These are phyloP conservation scores for Phytophthora hibernalis DNA, from an alignment of 352 stramenopile genomes.

Conservation along the genomic window DNA sequence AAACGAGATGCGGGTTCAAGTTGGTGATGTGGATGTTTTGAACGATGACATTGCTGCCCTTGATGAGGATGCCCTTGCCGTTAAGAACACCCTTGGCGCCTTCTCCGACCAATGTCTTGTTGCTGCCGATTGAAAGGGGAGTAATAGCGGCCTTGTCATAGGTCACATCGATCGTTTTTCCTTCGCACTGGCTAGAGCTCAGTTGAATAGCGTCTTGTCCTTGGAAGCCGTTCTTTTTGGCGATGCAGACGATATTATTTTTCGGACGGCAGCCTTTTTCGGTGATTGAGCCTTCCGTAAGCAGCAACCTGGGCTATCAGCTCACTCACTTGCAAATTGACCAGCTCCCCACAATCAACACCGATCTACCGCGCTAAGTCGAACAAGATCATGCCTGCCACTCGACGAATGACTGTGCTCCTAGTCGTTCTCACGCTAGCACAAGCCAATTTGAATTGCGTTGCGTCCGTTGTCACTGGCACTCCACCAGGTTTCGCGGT, in stretches of 20 bases:
- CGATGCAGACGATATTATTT: slow-evolving; percentile 45
- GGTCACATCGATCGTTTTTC: slow-evolving; percentile 22
- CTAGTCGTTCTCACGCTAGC: neutral
- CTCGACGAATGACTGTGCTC: neutral
- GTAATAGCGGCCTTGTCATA: slow-evolving; percentile 17
- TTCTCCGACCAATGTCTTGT: slow-evolving; percentile 10
- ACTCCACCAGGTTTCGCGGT: slow-evolving; percentile 19
- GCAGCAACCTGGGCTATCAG: no score
- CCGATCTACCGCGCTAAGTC: no score
- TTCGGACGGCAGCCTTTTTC: slow-evolving; percentile 47
- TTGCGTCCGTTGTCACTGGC: slow-evolving; percentile 4
- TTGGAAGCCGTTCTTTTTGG: slow-evolving; percentile 56
- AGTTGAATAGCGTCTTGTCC: slow-evolving; percentile 53
- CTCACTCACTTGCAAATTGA: neutral
- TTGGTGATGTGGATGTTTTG: slow-evolving; percentile 64
- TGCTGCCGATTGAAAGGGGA: slow-evolving; percentile 8
- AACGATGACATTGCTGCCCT: slow-evolving; percentile 54
- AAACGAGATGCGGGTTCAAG: slow-evolving; percentile 56
- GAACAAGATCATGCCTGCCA: neutral
- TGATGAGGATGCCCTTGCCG: slow-evolving; percentile 46
- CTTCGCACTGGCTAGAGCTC: slow-evolving; percentile 41
- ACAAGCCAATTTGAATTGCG: slow-evolving; percentile 1
- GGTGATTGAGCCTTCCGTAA: slow-evolving; percentile 50
- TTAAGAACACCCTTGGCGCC: slow-evolving; percentile 48
- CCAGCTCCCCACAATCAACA: neutral